Percentiles rank a stretch among this genome's conserved stretches.
Conservation (phyloP, 805 yeast species). For the Lachancea cidri region DNA sequence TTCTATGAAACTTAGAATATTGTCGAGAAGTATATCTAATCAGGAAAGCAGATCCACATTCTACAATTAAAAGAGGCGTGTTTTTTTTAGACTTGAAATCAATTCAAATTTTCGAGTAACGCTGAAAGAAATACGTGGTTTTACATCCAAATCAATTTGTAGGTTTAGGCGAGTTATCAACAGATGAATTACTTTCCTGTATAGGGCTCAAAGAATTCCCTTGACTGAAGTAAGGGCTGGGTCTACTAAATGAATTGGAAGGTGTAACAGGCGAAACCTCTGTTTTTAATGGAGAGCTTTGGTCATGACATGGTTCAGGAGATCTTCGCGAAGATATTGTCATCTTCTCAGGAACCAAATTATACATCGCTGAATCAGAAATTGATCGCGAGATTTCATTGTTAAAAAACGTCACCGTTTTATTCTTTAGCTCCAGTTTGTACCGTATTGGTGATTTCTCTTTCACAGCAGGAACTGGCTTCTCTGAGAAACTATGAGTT, state of each 20-base stretch:
- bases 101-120: too few relatives aligned
- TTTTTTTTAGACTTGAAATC: too few relatives aligned
- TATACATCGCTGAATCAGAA: neutral
- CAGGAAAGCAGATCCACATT: too few relatives aligned
- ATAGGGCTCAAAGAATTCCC: conserved; percentile 28
- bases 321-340: conserved; percentile 11
- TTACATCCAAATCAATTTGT: neutral
- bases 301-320: conserved; percentile 2
- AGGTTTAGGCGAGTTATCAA: conserved; percentile 25
- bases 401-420: conserved; percentile 38
- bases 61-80: too few relatives aligned
- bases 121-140: too few relatives aligned
- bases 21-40: too few relatives aligned
- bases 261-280: conserved; percentile 14
- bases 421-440: conserved; percentile 34
- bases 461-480: conserved; percentile 26
- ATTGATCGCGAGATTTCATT: conserved; percentile 6
- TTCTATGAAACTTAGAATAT: too few relatives aligned
- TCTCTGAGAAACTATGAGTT: conserved; percentile 30
- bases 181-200: conserved; percentile 29
- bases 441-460: conserved; percentile 31
- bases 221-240: conserved; percentile 21
- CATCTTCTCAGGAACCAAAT: neutral
- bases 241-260: conserved; percentile 20
- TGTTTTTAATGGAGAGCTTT: neutral